Evolutionary conservation across 148 eudicot genomes (phyloP).

Genomic region (Fagopyrum homotropicum): DNA sequence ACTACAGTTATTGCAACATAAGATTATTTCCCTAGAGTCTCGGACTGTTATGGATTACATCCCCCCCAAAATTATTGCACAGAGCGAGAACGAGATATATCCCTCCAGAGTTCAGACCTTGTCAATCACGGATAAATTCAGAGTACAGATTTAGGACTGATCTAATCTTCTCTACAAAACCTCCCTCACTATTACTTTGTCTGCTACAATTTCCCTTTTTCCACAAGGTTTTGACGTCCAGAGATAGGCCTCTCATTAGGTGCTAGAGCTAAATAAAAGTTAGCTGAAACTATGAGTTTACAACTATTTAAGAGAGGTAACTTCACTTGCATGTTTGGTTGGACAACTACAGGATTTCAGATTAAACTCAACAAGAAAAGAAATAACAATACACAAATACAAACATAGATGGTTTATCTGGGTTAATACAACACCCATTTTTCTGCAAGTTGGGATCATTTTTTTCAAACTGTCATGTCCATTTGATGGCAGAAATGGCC

Average conservation of each 20-base stretch:
- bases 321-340: neutral
- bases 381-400: neutral
- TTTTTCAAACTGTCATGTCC: neutral
- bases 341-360: neutral
- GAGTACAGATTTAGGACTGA: neutral
- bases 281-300: too few relatives aligned
- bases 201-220: too few relatives aligned
- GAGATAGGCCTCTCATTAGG: too few relatives aligned
- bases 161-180: neutral
- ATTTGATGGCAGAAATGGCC: conserved; percentile 5
- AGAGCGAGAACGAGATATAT: neutral
- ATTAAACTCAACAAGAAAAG: neutral
- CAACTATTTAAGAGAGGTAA: too few relatives aligned
- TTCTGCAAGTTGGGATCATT: neutral
- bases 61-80: neutral
- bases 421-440: neutral
- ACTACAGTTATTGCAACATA: neutral
- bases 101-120: neutral
- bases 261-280: too few relatives aligned
- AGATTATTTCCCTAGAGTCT: too few relatives aligned
- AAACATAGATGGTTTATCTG: neutral
- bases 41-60: neutral
- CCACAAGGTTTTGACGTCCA: too few relatives aligned
- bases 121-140: neutral
- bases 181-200: too few relatives aligned